phyloP scores from a whole-genome alignment of 306 rosid genomes.

The Vigna mungo region DNA sequence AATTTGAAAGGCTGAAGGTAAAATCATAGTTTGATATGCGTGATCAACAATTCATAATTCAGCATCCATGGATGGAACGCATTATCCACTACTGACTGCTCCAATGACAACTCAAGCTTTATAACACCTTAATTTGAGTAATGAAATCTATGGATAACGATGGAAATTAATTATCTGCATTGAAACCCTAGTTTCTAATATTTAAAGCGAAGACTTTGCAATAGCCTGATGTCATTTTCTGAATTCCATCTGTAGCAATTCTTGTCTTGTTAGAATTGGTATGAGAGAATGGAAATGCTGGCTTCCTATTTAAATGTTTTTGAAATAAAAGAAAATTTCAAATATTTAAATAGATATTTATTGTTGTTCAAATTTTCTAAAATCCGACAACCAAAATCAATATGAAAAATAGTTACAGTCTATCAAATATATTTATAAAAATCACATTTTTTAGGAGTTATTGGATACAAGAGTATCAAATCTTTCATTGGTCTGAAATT shows the following conservation, averaged over 20 bases:
- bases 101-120: neutral
- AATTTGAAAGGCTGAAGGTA: neutral
- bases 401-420: slow-evolving; percentile 23
- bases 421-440: slow-evolving; percentile 31
- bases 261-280: slow-evolving; percentile 28
- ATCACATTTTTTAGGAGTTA: slow-evolving; percentile 13
- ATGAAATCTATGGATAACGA: slow-evolving; percentile 12
- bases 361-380: slow-evolving; percentile 18
- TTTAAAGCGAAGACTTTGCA: slow-evolving; percentile 3
- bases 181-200: slow-evolving; percentile 22
- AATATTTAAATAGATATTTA: slow-evolving; percentile 23
- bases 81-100: neutral
- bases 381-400: slow-evolving; percentile 17
- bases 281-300: slow-evolving; percentile 22
- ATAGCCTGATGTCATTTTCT: slow-evolving; percentile 30
- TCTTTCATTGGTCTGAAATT: slow-evolving; percentile 15
- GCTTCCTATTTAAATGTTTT: slow-evolving; percentile 17
- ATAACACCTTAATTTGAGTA: slow-evolving; percentile 29
- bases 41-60: neutral
- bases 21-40: neutral
- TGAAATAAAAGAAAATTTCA: slow-evolving; percentile 36
- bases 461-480: slow-evolving; percentile 17
- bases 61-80: slow-evolving; percentile 3
- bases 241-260: slow-evolving; percentile 30
- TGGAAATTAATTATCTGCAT: slow-evolving; percentile 32